phyloP scores from a whole-genome alignment of 257 asterid genomes.

The Solanum sitiens region DNA sequence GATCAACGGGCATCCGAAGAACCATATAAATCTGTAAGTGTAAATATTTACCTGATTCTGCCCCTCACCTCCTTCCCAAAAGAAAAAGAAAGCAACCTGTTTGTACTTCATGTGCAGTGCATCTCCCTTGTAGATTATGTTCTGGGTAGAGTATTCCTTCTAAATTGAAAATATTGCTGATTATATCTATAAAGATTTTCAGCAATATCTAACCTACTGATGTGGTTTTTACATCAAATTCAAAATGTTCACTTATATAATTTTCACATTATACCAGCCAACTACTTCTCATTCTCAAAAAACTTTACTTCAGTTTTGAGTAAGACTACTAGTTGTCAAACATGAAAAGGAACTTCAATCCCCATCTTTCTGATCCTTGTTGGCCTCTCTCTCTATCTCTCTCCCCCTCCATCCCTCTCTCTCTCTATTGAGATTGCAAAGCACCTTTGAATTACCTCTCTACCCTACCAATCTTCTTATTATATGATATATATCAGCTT shows the following conservation, averaged over 20 bases:
- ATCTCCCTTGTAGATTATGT: not conserved
- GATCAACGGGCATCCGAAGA: conserved; percentile 51
- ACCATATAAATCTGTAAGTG: conserved; percentile 44
- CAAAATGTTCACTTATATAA: not conserved
- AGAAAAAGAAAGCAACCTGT: not conserved
- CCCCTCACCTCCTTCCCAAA: not conserved
- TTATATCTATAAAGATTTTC: not conserved
- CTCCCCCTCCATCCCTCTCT: not conserved
- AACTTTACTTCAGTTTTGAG: not conserved
- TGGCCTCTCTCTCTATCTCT: not conserved
- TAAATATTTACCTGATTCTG: not conserved
- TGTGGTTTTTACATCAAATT: not conserved
- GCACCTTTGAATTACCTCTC: not conserved
- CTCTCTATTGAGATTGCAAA: not conserved
- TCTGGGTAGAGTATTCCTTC: not conserved
- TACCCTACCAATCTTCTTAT: not conserved
- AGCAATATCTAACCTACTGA: not conserved
- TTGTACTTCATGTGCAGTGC: not conserved
- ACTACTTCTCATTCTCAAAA: not conserved
- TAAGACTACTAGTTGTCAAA: not conserved
- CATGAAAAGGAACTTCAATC: not conserved
- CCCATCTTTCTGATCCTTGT: not conserved
- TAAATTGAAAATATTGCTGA: not conserved
- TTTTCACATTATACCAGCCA: not conserved
- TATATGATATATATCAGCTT: not conserved